These are phyloP conservation scores for Microthlaspi erraticum DNA, from an alignment of 345 rosid genomes.

Conservation along the genomic window DNA sequence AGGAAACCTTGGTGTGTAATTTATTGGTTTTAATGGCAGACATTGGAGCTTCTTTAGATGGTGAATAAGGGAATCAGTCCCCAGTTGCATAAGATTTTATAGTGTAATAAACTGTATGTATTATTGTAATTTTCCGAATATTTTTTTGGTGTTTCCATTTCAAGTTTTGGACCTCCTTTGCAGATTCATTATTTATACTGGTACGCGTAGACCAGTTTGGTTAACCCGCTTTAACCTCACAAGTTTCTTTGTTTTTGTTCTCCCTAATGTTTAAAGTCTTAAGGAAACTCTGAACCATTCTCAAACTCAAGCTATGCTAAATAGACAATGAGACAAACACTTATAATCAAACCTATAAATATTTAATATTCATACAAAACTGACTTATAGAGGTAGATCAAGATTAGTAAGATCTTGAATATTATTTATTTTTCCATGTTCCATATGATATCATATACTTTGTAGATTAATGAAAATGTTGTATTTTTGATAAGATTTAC, in stretches of 20 bases:
- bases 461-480: too few species aligned
- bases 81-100: slow-evolving; percentile 25
- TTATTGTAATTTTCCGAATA: slow-evolving; percentile 1
- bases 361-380: too few species aligned
- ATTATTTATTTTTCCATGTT: too few species aligned
- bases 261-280: not conserved
- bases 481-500: too few species aligned
- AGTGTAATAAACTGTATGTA: slow-evolving; percentile 23
- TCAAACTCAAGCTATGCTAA: too few species aligned
- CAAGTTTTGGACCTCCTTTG: slow-evolving; percentile 26
- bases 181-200: slow-evolving; percentile 11
- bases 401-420: too few species aligned
- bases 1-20: slow-evolving; percentile 32
- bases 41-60: slow-evolving; percentile 13
- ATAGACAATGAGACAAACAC: too few species aligned
- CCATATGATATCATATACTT: too few species aligned
- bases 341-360: too few species aligned
- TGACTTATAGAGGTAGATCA: too few species aligned
- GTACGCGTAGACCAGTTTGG: slow-evolving; percentile 15
- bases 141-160: slow-evolving; percentile 29
- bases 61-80: slow-evolving; percentile 22
- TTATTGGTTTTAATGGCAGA: slow-evolving; percentile 21
- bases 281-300: not conserved
- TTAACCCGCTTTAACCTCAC: not conserved
- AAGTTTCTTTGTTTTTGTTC: not conserved